Base-by-base conservation (phyloP, 1,139 yeast species). In the Pichia norvegensis region DNA sequence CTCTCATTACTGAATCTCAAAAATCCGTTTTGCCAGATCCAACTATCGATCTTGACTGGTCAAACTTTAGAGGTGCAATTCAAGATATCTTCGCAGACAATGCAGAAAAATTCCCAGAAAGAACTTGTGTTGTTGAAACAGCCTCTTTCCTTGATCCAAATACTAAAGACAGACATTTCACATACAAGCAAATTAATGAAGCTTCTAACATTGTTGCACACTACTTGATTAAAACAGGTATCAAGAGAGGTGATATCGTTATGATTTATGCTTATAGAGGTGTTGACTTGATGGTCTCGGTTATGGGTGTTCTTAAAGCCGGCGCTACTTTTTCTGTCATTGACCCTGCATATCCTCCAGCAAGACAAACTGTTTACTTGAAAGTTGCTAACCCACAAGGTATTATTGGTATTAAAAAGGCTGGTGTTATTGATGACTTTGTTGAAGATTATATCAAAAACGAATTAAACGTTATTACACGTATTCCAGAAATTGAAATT, bases 261-360 rank as follows among this genome's bases (percentile, higher is more conserved):
- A 90, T 88, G 95, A 90, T 94, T 52, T 92, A 94, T 64, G 96
- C 98, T 29, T 85, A 92, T 59, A 81, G 99, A 67, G 97, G 97
- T 54, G 98, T 92, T 13, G 99, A 92, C 62, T 73, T 92, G 55
- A 87, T 92, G 77, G 85, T 92, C 42, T 95, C 97, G 7, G 97
- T 92, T 17, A 83, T 92, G 87, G 99, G 97, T 65, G 95, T 87
- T 33, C 74, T 92, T 61, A 92, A 92, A 67, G 97, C 98, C 1
- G 99, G 99, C 55, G 98, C 96, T 17, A 90, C 98, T 0, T 92
- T 92, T 63, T 90, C 97, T 6, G 99, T 94, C 25, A 92, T 92
- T 55, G 99, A 92, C 62, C 98, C 98, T 7, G 97, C 98, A 2
- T 92, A 92, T 64, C 99, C 99, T 37, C 96, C 98, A 21, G 95